Conservation (phyloP, 441 rosid genomes). For the Raphanus hybrid region DNA sequence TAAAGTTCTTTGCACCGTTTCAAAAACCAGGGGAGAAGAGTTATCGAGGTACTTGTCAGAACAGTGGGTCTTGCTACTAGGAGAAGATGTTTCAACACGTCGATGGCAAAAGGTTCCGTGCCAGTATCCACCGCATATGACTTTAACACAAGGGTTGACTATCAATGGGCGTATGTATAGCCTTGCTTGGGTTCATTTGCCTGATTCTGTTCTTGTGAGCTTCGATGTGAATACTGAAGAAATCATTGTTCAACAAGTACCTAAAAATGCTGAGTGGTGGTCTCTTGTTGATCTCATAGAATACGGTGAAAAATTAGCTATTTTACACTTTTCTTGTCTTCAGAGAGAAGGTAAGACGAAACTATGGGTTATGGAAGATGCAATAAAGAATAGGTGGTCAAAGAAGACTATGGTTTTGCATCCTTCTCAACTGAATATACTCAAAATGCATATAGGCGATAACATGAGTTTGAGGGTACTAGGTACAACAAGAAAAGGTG, state of each 20-base stretch:
- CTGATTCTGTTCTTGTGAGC: not conserved
- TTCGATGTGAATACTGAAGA: conserved; percentile 16
- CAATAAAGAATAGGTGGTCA: not conserved
- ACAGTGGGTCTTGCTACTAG: conserved; percentile 17
- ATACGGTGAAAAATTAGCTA: not conserved
- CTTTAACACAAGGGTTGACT: not conserved
- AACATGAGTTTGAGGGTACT: not conserved
- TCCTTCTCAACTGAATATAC: not conserved
- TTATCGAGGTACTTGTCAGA: not conserved
- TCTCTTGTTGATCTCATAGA: not conserved
- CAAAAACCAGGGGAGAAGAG: not conserved
- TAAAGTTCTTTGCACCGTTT: conserved; percentile 14
- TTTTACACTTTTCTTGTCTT: no score
- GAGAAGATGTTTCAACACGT: not conserved
- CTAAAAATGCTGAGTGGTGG: no score
- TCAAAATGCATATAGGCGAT: not conserved
- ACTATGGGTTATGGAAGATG: conserved; percentile 10
- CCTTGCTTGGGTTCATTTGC: not conserved
- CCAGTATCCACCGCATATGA: not conserved
- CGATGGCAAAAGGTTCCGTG: conserved; percentile 3
- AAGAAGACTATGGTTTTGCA: conserved; percentile 9
- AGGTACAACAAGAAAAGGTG: no score
- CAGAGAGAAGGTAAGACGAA: not conserved
- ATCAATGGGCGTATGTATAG: conserved; percentile 6
- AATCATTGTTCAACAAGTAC: not conserved